These are phyloP conservation scores for Bipolaris zeicola DNA, from an alignment of 2,329 filamentous ascomycete species.

Conservation along the genomic window DNA sequence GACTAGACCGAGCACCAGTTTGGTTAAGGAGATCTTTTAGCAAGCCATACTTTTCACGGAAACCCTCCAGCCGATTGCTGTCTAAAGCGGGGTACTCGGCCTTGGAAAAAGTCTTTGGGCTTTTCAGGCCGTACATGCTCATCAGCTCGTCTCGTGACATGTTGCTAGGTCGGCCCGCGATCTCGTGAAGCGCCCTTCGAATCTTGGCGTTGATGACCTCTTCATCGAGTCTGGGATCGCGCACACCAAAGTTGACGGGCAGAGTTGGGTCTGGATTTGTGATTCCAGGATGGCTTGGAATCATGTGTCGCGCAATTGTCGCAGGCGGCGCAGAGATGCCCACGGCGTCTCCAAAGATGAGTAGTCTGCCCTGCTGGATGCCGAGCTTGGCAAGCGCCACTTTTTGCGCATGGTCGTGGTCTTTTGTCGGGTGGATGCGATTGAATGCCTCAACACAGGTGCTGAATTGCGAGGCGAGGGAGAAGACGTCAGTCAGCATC, in stretches of 20 bases:
- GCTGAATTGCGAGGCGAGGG: slow-evolving; percentile 54
- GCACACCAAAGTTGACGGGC: slow-evolving; percentile 52
- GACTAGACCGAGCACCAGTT: slow-evolving; percentile 39
- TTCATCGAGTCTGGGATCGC: slow-evolving; percentile 53
- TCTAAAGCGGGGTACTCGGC: slow-evolving; percentile 51
- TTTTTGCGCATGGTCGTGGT: slow-evolving; percentile 52
- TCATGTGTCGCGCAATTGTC: slow-evolving; percentile 51
- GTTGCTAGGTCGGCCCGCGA: slow-evolving; percentile 51
- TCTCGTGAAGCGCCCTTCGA: slow-evolving; percentile 50
- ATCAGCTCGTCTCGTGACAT: slow-evolving; percentile 52
- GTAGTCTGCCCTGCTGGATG: slow-evolving; percentile 54
- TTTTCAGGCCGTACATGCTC: slow-evolving; percentile 54
- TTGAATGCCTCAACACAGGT: slow-evolving; percentile 56
- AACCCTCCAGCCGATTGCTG: slow-evolving; percentile 52
- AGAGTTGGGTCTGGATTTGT: slow-evolving; percentile 54
- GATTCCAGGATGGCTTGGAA: slow-evolving; percentile 51
- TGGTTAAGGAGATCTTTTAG: slow-evolving; percentile 48
- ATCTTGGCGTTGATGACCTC: slow-evolving; percentile 45
- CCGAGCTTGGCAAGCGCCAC: slow-evolving; percentile 52
- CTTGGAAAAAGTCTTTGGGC: slow-evolving; percentile 48
- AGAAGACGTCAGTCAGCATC: slow-evolving; percentile 49
- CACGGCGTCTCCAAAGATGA: slow-evolving; percentile 56
- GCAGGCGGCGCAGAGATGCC: slow-evolving; percentile 53
- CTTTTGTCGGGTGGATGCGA: slow-evolving; percentile 51
- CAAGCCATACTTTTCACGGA: slow-evolving; percentile 53